A percentile compares a stretch with the other conserved stretches of the same genome.
These are phyloP conservation scores for Aspergillus sclerotialis DNA, from an alignment of 2,329 filamentous ascomycete species.

Conservation along the genomic window DNA sequence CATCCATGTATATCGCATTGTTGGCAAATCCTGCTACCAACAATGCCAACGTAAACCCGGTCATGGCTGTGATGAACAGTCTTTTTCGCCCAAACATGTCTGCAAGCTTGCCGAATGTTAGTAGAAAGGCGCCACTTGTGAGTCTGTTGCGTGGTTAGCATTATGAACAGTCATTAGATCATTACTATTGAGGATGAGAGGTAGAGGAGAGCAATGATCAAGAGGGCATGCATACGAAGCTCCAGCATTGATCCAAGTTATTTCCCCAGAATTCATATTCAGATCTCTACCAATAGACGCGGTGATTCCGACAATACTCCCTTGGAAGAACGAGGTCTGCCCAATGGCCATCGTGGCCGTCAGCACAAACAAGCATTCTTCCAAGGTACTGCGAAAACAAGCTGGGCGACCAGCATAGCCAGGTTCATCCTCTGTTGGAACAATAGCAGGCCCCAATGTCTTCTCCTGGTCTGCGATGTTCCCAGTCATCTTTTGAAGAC, in stretches of 20 bases:
- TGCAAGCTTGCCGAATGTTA: slow-evolving; percentile 59
- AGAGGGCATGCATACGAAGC: slow-evolving; percentile 48
- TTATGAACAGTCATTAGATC: not conserved
- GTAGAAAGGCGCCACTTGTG: slow-evolving; percentile 57
- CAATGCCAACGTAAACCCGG: slow-evolving; percentile 50
- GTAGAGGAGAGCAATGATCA: no score
- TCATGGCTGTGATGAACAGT: slow-evolving; percentile 55
- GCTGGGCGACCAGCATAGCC: not conserved
- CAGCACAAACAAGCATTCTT: slow-evolving; percentile 59
- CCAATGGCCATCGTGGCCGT: slow-evolving; percentile 62
- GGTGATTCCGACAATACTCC: slow-evolving; percentile 55
- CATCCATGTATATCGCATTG: slow-evolving; percentile 52
- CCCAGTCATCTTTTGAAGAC: not conserved
- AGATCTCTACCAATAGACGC: slow-evolving; percentile 54
- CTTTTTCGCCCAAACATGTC: slow-evolving; percentile 59
- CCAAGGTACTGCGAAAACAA: slow-evolving; percentile 51
- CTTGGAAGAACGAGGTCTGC: slow-evolving; percentile 54
- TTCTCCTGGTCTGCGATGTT: not conserved
- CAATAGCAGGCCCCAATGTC: not conserved
- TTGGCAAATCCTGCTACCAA: slow-evolving; percentile 55
- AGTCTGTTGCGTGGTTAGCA: slow-evolving; percentile 34
- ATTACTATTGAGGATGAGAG: not conserved
- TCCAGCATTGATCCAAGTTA: slow-evolving; percentile 62
- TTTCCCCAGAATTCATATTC: slow-evolving; percentile 57
- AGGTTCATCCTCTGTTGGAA: not conserved